These are phyloP conservation scores for Microdochium nivale DNA, from an alignment of 2,329 filamentous ascomycete genomes.

Conservation along the genomic window DNA sequence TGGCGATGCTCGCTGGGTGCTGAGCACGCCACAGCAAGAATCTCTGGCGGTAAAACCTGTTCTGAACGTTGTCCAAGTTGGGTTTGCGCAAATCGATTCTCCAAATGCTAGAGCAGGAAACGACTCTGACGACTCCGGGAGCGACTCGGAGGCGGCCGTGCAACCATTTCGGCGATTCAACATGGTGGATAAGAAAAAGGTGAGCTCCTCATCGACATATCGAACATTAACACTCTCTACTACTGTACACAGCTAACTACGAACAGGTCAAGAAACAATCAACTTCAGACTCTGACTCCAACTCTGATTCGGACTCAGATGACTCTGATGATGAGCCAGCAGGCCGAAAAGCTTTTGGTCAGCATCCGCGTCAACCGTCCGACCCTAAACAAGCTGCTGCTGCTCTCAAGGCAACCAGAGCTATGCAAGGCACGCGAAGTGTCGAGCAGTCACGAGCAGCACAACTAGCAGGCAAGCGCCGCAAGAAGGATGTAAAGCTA, in stretches of 20 bases:
- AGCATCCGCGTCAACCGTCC: constrained; percentile 28
- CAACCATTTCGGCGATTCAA: constrained; percentile 19
- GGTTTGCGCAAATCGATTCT: constrained; percentile 36
- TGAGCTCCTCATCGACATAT: constrained; percentile 3
- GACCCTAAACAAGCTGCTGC: constrained; percentile 24
- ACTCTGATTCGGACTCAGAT: constrained; percentile 16
- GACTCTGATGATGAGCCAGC: constrained; percentile 11
- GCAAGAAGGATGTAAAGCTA: constrained; percentile 59
- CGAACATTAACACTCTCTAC: neutral
- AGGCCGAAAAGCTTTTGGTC: constrained; percentile 24
- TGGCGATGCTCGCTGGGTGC: constrained; percentile 69
- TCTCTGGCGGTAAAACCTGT: constrained; percentile 19
- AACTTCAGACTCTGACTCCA: constrained; percentile 26
- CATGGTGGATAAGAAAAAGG: constrained; percentile 22
- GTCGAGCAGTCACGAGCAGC: constrained; percentile 36
- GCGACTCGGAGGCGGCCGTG: constrained; percentile 6
- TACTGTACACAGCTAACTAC: neutral
- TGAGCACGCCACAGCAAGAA: constrained; percentile 39
- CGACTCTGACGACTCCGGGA: constrained; percentile 11
- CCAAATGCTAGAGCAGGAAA: constrained; percentile 9
- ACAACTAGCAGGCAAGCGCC: constrained; percentile 48
- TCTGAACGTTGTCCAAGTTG: constrained; percentile 52
- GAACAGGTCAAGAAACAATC: constrained; percentile 3
- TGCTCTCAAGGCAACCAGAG: constrained; percentile 1
- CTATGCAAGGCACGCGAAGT: constrained; percentile 37